Evolutionary conservation across 2,329 filamentous ascomycete genomes (phyloP).

Genomic region (Verticillium albo-atrum): DNA sequence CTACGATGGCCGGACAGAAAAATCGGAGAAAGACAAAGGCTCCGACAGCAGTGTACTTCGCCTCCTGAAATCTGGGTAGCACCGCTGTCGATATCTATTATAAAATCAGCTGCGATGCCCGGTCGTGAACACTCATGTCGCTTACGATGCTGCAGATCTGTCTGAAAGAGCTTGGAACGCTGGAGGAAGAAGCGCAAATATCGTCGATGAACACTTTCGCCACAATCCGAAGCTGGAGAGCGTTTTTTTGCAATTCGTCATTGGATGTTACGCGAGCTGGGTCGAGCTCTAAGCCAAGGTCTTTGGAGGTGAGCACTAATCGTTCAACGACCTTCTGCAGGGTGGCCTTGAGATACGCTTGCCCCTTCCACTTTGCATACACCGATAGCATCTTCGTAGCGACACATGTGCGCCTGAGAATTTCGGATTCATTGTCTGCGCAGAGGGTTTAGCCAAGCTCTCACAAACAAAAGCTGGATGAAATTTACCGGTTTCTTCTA

Average conservation of each 20-base stretch:
- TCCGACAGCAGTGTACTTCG: constrained; percentile 68
- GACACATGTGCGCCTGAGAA: constrained; percentile 64
- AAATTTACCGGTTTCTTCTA: constrained; percentile 56
- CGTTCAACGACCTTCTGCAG: constrained; percentile 64
- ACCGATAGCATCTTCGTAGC: constrained; percentile 70
- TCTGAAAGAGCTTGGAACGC: constrained; percentile 59
- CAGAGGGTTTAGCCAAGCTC: background rate
- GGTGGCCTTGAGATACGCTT: constrained; percentile 57
- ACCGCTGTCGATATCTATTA: constrained; percentile 58
- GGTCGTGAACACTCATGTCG: no score
- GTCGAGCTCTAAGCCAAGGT: constrained; percentile 64
- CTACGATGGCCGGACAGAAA: constrained; percentile 69
- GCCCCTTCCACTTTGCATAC: constrained; percentile 68
- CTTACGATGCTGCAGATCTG: constrained; percentile 63
- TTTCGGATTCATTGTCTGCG: constrained; percentile 61
- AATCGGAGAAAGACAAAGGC: constrained; percentile 69
- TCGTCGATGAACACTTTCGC: constrained; percentile 69
- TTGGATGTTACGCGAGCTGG: constrained; percentile 54
- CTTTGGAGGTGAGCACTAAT: constrained; percentile 61
- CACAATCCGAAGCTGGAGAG: constrained; percentile 60
- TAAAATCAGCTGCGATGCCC: constrained; percentile 7
- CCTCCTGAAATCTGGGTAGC: constrained; percentile 59
- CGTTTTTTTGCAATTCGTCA: constrained; percentile 63
- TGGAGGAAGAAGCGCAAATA: constrained; percentile 58
- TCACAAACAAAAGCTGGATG: background rate